A percentile compares a stretch with the other conserved stretches of the same genome.
These are phyloP conservation scores for Ganoderma lingzhi DNA, from an alignment of 1,284 basidiomycete species.

Conservation along the genomic window DNA sequence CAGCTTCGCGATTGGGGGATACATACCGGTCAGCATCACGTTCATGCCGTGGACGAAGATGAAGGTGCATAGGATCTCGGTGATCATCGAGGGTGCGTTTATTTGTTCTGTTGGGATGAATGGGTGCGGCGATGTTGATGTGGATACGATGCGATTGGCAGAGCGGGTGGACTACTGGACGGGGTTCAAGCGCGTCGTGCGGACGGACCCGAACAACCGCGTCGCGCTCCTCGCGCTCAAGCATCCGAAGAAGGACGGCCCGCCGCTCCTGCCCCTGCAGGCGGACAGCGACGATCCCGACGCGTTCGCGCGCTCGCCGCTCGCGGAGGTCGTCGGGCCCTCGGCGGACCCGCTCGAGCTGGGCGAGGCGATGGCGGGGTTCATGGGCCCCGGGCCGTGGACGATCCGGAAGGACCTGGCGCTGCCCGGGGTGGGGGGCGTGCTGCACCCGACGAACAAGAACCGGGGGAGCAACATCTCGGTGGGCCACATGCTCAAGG, in stretches of 20 bases:
- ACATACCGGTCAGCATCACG: slow-evolving; percentile 83
- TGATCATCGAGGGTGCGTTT: slow-evolving; percentile 83
- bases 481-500: slow-evolving; percentile 84
- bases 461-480: slow-evolving; percentile 85
- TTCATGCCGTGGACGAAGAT: slow-evolving; percentile 89
- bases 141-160: slow-evolving; percentile 38
- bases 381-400: slow-evolving; percentile 84
- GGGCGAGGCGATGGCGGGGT: slow-evolving; percentile 62
- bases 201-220: slow-evolving; percentile 77
- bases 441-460: slow-evolving; percentile 84
- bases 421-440: slow-evolving; percentile 62
- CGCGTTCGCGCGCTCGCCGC: slow-evolving; percentile 62
- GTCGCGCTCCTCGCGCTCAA: slow-evolving; percentile 78
- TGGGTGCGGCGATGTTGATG: neutral
- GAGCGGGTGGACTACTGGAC: slow-evolving; percentile 86
- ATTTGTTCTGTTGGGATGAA: neutral
- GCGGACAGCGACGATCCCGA: slow-evolving; percentile 56
- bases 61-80: slow-evolving; percentile 81
- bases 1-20: slow-evolving; percentile 85
- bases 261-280: slow-evolving; percentile 73
- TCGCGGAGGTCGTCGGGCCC: slow-evolving; percentile 49
- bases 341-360: slow-evolving; percentile 50
- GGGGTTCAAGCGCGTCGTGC: slow-evolving; percentile 72
- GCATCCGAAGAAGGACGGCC: slow-evolving; percentile 54
- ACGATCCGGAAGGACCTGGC: slow-evolving; percentile 62